Evolutionary conservation across 306 rosid species (phyloP).

Genomic region (Dryas octopetala): DNA sequence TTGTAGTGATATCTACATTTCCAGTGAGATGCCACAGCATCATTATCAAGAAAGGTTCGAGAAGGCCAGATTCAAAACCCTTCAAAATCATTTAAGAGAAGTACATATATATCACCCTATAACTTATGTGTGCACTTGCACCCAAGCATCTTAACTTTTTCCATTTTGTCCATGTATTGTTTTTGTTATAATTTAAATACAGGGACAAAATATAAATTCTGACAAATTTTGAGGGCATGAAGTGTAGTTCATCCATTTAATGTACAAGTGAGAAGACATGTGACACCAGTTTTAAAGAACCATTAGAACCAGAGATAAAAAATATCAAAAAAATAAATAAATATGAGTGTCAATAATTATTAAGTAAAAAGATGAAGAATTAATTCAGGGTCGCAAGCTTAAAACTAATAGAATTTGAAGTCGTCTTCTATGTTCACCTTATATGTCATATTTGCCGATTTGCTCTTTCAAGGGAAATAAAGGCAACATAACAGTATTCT

Average conservation of each 20-base stretch:
- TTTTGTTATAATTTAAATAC: background rate
- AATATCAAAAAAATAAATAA: background rate
- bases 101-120: background rate
- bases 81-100: background rate
- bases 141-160: background rate
- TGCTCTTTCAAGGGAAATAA: background rate
- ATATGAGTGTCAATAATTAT: background rate
- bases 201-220: background rate
- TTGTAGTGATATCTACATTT: slow-evolving; percentile 82
- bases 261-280: background rate
- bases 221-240: background rate
- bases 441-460: background rate
- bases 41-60: background rate
- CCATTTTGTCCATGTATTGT: background rate
- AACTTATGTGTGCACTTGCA: background rate
- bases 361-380: background rate
- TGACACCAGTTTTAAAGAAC: background rate
- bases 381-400: background rate
- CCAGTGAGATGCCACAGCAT: slow-evolving; percentile 12
- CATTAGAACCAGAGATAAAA: too few species aligned
- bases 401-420: background rate
- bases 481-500: background rate
- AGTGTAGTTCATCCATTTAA: background rate
- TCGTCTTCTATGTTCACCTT: background rate
- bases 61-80: background rate